A percentile compares a stretch with the other conserved stretches of the same genome.
Conservation (phyloP, 352 stramenopile genomes). For the Phytophthora kernoviae region DNA sequence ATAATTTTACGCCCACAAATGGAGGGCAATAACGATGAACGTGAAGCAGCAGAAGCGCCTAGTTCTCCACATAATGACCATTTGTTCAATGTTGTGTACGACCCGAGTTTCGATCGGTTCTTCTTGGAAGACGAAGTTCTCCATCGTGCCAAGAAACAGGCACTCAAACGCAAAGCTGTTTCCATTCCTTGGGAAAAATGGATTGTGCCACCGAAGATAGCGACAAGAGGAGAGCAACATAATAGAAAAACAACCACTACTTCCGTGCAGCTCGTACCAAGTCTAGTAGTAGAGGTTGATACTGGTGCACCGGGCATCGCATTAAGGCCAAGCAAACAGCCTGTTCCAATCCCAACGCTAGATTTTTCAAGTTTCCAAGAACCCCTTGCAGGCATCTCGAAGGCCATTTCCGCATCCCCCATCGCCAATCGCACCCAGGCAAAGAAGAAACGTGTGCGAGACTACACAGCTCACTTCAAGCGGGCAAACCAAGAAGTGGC, state of each 20-base stretch:
- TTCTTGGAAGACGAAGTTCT: slow-evolving; percentile 42
- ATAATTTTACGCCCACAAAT: slow-evolving; percentile 12
- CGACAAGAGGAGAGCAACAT: slow-evolving; percentile 12
- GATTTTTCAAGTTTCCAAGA: slow-evolving; percentile 21
- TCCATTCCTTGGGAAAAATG: slow-evolving; percentile 46
- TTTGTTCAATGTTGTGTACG: slow-evolving; percentile 49
- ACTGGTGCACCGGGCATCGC: too few relatives aligned
- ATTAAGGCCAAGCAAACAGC: neutral
- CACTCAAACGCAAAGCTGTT: slow-evolving; percentile 5
- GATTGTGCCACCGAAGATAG: slow-evolving; percentile 35
- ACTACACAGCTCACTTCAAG: slow-evolving; percentile 45
- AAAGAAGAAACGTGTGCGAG: slow-evolving; percentile 37
- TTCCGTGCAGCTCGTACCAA: neutral
- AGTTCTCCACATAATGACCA: slow-evolving; percentile 2
- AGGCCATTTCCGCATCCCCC: neutral
- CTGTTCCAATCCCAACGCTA: slow-evolving; percentile 4
- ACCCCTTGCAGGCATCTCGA: neutral
- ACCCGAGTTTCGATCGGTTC: slow-evolving; percentile 50
- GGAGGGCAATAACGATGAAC: slow-evolving; percentile 3
- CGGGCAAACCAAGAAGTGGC: slow-evolving; percentile 13
- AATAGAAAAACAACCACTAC: neutral
- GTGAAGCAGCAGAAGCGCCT: neutral
- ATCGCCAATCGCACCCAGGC: slow-evolving; percentile 7
- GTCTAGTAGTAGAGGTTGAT: neutral
- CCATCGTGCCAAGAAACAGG: slow-evolving; percentile 1